Evolutionary conservation across 305 asterid species (phyloP).

Genomic region (Rubia tinctorum): DNA sequence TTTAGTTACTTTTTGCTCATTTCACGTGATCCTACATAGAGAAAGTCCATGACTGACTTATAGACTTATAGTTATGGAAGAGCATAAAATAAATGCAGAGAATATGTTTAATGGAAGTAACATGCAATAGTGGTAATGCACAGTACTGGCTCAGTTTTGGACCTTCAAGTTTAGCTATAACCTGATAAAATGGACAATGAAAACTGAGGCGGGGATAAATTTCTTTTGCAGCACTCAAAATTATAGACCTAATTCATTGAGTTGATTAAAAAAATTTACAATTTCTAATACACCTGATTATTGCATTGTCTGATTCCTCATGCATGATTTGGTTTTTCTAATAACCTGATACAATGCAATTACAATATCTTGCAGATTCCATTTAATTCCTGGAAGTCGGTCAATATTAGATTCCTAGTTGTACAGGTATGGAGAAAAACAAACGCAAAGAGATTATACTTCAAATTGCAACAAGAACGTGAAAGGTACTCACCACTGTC

Average conservation of each 20-base stretch:
- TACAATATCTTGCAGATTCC: no score
- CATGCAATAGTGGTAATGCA: conserved; percentile 95
- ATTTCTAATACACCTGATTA: no score
- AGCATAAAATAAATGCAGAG: background rate
- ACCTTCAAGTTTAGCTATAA: conserved; percentile 98
- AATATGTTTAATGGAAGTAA: conserved; percentile 24
- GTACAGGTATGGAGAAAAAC: background rate
- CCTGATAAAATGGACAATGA: conserved; percentile 51
- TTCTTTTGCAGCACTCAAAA: background rate
- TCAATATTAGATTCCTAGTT: no score
- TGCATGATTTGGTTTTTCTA: no score
- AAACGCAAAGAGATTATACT: background rate
- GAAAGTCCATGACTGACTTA: background rate
- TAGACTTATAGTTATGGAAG: background rate
- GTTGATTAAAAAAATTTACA: background rate
- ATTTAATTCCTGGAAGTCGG: no score
- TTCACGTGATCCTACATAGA: background rate
- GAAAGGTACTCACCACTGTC: conserved; percentile 55
- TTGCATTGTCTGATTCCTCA: no score
- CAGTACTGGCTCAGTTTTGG: conserved; percentile 94
- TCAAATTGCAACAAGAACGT: conserved; percentile 3
- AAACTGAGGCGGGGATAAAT: conserved; percentile 3
- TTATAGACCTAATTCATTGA: background rate
- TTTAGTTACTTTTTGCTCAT: no score
- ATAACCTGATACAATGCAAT: no score